Evolutionary conservation across 345 rosid genomes (phyloP), one percentile per base, ranked within the genome.

Genomic region (Hypericum perforatum): DNA sequence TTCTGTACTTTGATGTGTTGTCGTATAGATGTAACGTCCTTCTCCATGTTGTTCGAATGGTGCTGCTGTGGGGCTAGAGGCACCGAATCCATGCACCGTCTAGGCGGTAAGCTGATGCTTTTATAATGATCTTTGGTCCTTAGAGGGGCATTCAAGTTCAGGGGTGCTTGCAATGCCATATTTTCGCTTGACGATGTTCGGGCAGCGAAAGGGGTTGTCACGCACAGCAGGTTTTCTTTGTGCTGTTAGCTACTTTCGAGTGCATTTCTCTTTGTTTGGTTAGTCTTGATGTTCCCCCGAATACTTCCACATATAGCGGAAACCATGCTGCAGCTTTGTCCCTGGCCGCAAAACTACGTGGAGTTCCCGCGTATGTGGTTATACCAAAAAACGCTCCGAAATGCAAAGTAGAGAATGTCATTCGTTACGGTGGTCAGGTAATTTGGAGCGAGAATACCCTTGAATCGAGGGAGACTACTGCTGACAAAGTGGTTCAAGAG

Each of bases 281-380:
- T 65, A 22, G 9, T 59, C 59, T 14, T 49, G 58, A 16, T 39
- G 36, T 16, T 29, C 5, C 38, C 38, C 64, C 59, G 66, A 64
- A 60, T 7, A 2, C 42, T 16, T 67, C 32, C 59, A 60, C 39
- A 37, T 63, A 66, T 67, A 90, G 94, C 53, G 95, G 97, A 16
- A 86, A 86, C 71, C 97, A 90, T 75, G 95, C 97, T 68, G 97
- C 95, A 52, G 95, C 97, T 22, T 76, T 90, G 76, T 66, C 95
- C 39, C 72, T 90, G 78, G 97, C 97, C 63, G 95, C 97, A 41
- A 86, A 78, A 52, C 46, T 74, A 61, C 71, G 82, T 39, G 84
- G 91, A 12, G 78, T 86, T 48, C 83, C 91, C 0, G 85, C 95
- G 7, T 76, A 76, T 58, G 65, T 86, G 50, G 91, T 86, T 64